Base-by-base conservation (phyloP, 345 rosid genomes). In the Rubroshorea leprosula region DNA sequence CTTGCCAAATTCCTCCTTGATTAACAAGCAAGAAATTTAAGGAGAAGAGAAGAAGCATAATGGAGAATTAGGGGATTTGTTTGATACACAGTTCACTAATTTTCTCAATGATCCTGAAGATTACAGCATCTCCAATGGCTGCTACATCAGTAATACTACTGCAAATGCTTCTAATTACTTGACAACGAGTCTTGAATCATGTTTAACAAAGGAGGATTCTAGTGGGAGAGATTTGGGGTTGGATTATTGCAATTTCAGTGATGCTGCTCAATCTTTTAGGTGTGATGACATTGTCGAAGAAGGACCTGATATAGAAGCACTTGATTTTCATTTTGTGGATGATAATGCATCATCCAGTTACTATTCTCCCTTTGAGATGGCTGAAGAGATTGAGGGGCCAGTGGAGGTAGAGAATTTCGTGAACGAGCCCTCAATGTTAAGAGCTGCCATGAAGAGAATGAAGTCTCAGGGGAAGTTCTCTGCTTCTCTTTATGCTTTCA, bases 401-500 rank as follows among this genome's bases (percentile, higher is more conserved):
- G 68, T 69, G 57, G 82, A 64, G 56, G 19, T 54, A 1, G 80
- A 76, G 27, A 67, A 31, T 19, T 66, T 52, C 10, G 69, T 49
- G 16, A 85, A 77, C 19, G 81, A 73, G 48, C 72, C 80, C 5
- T 67, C 81, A 0, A 71, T 71, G 66, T 68, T 80, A n/a, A 72
- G 68, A 43, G 83, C 71, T 47, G 78, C 74, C 22, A 67, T 84
- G 83, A 71, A 78, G 74, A 77, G 84, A 58, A 77, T 81, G 82
- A 77, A 60, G 29, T 79, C 72, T 18, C 88, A 85, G 62, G 63
- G 92, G 55, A 82, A 82, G 63, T 67, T 76, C 66, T 82, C 88
- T 5, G 92, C 86, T 62, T 85, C 92, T 5, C 75, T 82, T 2
- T 80, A 82, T 29, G 83, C 88, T 4, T 82, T 82, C 67, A 74